These are phyloP conservation scores for Saccharomyces eubayanus DNA, from an alignment of 805 yeast genomes.

Conservation along the genomic window DNA sequence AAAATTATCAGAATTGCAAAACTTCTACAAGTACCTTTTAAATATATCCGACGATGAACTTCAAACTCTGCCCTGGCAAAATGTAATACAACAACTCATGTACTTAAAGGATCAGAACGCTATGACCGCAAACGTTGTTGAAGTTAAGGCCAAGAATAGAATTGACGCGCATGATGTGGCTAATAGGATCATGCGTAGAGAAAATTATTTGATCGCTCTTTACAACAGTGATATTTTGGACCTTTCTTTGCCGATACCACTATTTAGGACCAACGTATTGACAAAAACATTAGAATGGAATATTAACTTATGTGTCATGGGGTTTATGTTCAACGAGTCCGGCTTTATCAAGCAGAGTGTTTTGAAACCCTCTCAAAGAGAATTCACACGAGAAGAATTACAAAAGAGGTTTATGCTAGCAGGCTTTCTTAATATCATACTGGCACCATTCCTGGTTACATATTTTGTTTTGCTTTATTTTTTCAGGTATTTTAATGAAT, in stretches of 20 bases:
- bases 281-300: constrained; percentile 95
- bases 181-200: constrained; percentile 90
- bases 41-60: constrained; percentile 71
- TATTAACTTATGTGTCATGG: constrained; percentile 76
- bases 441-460: constrained; percentile 78
- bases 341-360: constrained; percentile 74
- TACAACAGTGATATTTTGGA: constrained; percentile 71
- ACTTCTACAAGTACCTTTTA: constrained; percentile 66
- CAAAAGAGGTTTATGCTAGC: constrained; percentile 77
- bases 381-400: constrained; percentile 58
- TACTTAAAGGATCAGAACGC: constrained; percentile 74
- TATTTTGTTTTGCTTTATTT: constrained; percentile 80
- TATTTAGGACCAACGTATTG: constrained; percentile 37
- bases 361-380: constrained; percentile 62
- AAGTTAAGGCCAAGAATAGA: constrained; percentile 60
- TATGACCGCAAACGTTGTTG: constrained; percentile 39
- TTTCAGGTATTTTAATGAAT: constrained; percentile 87
- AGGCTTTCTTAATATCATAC: constrained; percentile 70
- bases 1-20: constrained; percentile 62
- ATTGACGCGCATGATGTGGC: constrained; percentile 92
- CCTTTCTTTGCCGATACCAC: constrained; percentile 49
- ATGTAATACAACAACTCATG: constrained; percentile 69
- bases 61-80: constrained; percentile 90
- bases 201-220: constrained; percentile 85
- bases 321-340: constrained; percentile 70